Base-by-base conservation (phyloP, 116 monocot species). In the Zostera marina region DNA sequence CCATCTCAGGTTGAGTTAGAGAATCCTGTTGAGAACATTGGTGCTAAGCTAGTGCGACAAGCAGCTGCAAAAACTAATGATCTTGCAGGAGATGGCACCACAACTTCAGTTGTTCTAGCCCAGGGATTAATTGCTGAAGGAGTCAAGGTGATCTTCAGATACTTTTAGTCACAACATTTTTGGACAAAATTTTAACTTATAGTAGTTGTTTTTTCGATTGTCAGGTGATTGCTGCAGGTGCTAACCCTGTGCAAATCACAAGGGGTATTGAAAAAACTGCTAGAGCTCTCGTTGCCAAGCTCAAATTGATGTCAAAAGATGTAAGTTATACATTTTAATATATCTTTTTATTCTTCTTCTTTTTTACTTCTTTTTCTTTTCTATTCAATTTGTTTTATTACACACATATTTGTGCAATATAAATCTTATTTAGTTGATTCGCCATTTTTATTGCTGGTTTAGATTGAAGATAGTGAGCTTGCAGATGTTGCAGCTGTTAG, bases 401-500 rank as follows among this genome's bases (percentile, higher is more conserved):
- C 32, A 32, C 5, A 3, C 32, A 32, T 32, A 32, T 32, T 32
- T 32, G 32, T 32, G 32, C 5, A 32, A 32, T 5, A 32, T 32
- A 32, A 5, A 32, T 32, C 5, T 32, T 5, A 32, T 32, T 32
- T 32, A 5, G 32, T 32, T 32, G 32, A 32, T 32, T 32, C 32
- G 5, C 0, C 32, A 32, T 32, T 32, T 32, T 32, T 32, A n/a
- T n/a, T 32, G 32, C 32, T 32, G 32, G 32, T 32, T 3, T 32
- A 91, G 85, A 81, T 91, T 63, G 91, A 81, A 59, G 91, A 91
- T 56, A 81, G 78, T 68, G 81, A 81, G 63, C 78, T 87, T 59
- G 75, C 87, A 0, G 87, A 87, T 67, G 87, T 79, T 40, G 87
- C 87, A 44, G 79, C 87, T 16, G 78, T 81, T 12, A 81, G 81